Evolutionary conservation across 176 grass and related monocot species (phyloP).

Genomic region (Typha latifolia): DNA sequence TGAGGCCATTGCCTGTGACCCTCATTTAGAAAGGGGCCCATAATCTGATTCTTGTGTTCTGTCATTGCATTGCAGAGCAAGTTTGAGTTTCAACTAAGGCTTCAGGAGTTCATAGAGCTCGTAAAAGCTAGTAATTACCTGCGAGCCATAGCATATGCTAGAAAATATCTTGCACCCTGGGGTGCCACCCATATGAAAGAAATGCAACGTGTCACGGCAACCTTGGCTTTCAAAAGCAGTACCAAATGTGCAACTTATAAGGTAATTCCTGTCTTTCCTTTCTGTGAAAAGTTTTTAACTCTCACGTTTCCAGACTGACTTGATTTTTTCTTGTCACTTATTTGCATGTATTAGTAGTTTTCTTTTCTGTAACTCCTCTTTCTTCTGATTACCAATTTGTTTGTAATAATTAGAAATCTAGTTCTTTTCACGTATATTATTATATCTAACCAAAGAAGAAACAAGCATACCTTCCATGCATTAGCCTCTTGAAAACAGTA

Average conservation of each 20-base stretch:
- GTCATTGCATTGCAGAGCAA: constrained; percentile 67
- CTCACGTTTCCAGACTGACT: background rate
- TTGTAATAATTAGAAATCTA: background rate
- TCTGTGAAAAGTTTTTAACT: constrained; percentile 2
- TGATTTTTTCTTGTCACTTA: background rate
- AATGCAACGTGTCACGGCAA: constrained; percentile 68
- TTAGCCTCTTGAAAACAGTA: no score
- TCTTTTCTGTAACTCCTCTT: background rate
- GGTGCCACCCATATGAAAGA: constrained; percentile 71
- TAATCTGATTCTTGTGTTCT: constrained; percentile 1
- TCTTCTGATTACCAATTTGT: background rate
- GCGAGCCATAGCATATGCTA: constrained; percentile 74
- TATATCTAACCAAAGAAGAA: background rate
- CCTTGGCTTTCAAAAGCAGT: constrained; percentile 69
- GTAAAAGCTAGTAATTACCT: constrained; percentile 62
- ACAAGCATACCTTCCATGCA: no score
- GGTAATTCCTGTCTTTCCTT: constrained; percentile 31
- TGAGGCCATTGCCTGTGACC: no score
- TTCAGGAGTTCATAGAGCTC: constrained; percentile 97
- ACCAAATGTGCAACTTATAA: constrained; percentile 73
- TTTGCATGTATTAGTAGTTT: background rate
- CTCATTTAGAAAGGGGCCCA: no score
- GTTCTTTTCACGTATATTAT: background rate
- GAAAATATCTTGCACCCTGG: constrained; percentile 93
- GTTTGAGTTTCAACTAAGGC: constrained; percentile 84